Conservation (phyloP, 2,329 filamentous ascomycete species). For the Fusarium avenaceum region DNA sequence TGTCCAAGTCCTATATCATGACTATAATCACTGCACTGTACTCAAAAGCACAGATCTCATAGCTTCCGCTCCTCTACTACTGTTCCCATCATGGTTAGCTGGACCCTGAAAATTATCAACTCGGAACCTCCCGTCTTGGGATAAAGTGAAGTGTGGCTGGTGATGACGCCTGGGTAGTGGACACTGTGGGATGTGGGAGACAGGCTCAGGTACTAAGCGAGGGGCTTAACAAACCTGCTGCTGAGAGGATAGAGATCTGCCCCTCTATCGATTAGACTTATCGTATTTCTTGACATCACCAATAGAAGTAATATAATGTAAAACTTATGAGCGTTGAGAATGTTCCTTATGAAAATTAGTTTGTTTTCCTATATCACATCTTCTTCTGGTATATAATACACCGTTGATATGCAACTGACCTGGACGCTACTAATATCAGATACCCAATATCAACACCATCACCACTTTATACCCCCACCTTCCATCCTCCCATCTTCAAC, state of each 20-base stretch:
- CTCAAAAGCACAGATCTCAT: conserved; percentile 1
- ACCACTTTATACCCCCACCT: conserved; percentile 30
- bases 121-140: conserved; percentile 26
- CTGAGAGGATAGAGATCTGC: conserved; percentile 16
- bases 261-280: conserved; percentile 37
- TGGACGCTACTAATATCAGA: conserved; percentile 1
- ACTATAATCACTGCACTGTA: background rate
- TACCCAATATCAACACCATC: conserved; percentile 22
- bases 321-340: background rate
- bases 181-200: conserved; percentile 11
- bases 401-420: background rate
- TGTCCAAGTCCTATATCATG: background rate
- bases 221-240: conserved; percentile 28
- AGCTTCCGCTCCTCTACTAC: background rate
- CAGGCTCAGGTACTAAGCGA: conserved; percentile 26
- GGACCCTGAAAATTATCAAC: conserved; percentile 32
- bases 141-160: conserved; percentile 28
- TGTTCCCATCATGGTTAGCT: conserved; percentile 20
- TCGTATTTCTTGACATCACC: conserved; percentile 18
- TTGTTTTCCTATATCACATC: rapidly evolving
- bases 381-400: background rate
- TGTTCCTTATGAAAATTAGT: background rate
- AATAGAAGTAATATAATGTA: background rate
- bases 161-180: conserved; percentile 21
- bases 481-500: conserved; percentile 24